Base-by-base conservation (phyloP, 495 filamentous ascomycete species). In the Podospora pseudoanserina region DNA sequence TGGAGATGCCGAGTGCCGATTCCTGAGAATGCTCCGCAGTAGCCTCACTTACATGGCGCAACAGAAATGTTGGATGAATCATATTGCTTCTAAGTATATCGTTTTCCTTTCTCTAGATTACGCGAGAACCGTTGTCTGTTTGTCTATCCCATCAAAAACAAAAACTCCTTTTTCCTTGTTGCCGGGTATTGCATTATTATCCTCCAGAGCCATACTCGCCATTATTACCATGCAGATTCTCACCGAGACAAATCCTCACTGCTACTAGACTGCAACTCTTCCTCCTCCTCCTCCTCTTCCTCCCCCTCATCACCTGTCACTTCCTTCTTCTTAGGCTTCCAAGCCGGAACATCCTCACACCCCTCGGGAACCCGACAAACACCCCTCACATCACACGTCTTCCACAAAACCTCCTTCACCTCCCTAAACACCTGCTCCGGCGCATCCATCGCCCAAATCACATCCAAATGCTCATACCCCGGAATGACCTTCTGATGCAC, bases 381-480 rank as follows among this genome's bases (percentile, higher is more conserved):
- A 7, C 81, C 79, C 65, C 87, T 81, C n/a, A 79, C 86, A 20
- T 81, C 34, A 68, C 85, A 86, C 30, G 85, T 87, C 75, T 86
- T 88, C 94, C 94, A 97, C 55, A 99, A 74, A 30, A 96, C 89
- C 74, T 95, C 89, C 34, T 86, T 83, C 0, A 99, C 82, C 79
- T 97, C 95, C 67, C 81, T 85, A 4, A 92, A 94, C 5, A 97
- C 91, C 77, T 94, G 86, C 63, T 96, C 91, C 23, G 92, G 86
- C 0, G 87, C 85, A 76, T 97, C 93, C 81, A 99, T 92, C 0
- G 94, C 94, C 94, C 94, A 99, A 28, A 99, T 85, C 4, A 97
- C 93, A 80, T 99, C 94, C 28, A 99, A 83, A 76, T 99, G 94
- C 79, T 97, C 94, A 77, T 97, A 97, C 64, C 91, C 94, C 2